These are phyloP conservation scores for Avicennia marina DNA, from an alignment of 257 asterid species.

Conservation along the genomic window DNA sequence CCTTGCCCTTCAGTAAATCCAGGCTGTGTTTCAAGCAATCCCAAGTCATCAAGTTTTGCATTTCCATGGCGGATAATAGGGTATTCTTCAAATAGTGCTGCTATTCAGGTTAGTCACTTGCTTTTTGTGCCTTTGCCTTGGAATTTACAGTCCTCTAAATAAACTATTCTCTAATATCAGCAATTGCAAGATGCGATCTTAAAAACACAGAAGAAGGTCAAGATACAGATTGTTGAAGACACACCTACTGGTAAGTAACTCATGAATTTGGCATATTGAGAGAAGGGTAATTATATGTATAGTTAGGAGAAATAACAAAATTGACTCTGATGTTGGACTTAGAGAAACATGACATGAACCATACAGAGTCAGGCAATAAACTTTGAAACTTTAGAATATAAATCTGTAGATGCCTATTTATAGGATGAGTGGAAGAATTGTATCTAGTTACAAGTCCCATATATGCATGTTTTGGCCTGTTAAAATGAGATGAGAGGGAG, in stretches of 20 bases:
- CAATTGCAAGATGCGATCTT: constrained; percentile 64
- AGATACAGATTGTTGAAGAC: constrained; percentile 62
- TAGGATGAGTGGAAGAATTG: too few species aligned
- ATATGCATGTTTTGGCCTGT: too few species aligned
- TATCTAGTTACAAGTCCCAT: too few species aligned
- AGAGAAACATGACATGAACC: too few species aligned
- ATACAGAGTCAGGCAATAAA: too few species aligned
- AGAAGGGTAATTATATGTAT: neutral
- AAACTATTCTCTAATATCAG: constrained; percentile 28
- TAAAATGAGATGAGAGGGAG: too few species aligned
- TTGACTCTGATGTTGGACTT: too few species aligned
- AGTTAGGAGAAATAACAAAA: too few species aligned
- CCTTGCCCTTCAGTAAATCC: constrained; percentile 92
- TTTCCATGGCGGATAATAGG: constrained; percentile 71
- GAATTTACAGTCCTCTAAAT: neutral
- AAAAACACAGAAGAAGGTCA: constrained; percentile 76
- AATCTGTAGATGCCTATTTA: too few species aligned
- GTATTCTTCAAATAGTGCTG: constrained; percentile 36
- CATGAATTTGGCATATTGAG: neutral
- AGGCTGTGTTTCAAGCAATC: constrained; percentile 74
- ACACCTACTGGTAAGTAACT: constrained; percentile 43
- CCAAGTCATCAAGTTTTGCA: constrained; percentile 67
- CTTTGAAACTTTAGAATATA: too few species aligned
- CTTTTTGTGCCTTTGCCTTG: neutral
- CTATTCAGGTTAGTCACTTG: constrained; percentile 42